These are phyloP conservation scores for Fusarium anthophilum DNA, from an alignment of 2,329 filamentous ascomycete genomes.

Conservation along the genomic window DNA sequence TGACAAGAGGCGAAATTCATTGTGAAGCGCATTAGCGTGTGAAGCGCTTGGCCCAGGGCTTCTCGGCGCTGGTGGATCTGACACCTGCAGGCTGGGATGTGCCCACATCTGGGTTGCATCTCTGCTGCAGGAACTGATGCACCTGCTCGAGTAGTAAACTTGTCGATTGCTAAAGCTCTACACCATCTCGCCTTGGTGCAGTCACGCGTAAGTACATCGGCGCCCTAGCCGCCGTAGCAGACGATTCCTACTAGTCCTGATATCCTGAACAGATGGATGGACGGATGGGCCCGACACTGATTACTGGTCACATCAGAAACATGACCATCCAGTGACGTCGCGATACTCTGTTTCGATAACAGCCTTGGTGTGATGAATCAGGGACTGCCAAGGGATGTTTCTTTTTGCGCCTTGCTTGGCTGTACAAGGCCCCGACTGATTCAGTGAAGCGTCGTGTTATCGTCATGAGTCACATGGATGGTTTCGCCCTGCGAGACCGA, in stretches of 20 bases:
- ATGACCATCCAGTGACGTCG: conserved; percentile 33
- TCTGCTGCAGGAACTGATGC: conserved; percentile 37
- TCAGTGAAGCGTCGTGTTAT: conserved; percentile 13
- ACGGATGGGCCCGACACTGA: conserved; percentile 24
- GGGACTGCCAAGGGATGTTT: conserved; percentile 24
- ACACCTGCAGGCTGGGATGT: conserved; percentile 33
- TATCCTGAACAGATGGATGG: conserved; percentile 18
- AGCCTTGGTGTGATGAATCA: conserved; percentile 18
- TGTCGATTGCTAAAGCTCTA: conserved; percentile 34
- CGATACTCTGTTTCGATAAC: conserved; percentile 12
- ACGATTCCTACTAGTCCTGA: conserved; percentile 4
- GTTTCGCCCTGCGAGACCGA: conserved; percentile 21
- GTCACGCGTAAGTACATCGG: conserved; percentile 30
- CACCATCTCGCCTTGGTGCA: conserved; percentile 22
- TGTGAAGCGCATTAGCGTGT: conserved; percentile 27
- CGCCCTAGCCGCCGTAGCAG: conserved; percentile 9
- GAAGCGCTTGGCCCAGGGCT: conserved; percentile 23
- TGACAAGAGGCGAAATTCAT: conserved; percentile 22
- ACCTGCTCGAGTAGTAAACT: conserved; percentile 15
- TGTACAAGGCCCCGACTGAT: not conserved
- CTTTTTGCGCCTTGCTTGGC: conserved; percentile 24
- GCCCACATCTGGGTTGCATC: conserved; percentile 33
- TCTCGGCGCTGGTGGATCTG: conserved; percentile 33
- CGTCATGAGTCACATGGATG: conserved; percentile 27
- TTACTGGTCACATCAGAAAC: conserved; percentile 13